Conservation (phyloP, 306 rosid species). For the Casuarina equisetifolia region DNA sequence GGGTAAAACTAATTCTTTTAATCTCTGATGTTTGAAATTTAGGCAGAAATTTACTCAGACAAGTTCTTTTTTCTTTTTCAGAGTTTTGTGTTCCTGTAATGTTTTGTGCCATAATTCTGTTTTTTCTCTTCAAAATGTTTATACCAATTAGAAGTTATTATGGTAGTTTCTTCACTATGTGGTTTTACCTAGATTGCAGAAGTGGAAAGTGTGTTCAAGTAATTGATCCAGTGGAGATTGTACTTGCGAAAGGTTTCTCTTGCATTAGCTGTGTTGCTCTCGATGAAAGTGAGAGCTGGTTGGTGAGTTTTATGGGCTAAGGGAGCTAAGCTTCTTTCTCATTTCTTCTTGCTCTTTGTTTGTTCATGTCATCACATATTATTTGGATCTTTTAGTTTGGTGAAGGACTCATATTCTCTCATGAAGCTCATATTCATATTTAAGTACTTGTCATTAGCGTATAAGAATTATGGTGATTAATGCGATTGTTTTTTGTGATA, state of each 20-base stretch:
- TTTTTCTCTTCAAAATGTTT: not conserved
- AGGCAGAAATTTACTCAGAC: slow-evolving; percentile 2
- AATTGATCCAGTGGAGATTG: slow-evolving; percentile 60
- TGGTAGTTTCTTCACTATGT: slow-evolving; percentile 30
- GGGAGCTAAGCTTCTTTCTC: not conserved
- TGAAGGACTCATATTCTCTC: not conserved
- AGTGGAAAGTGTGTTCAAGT: slow-evolving; percentile 77
- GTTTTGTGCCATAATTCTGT: slow-evolving; percentile 15
- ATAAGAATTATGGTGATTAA: not conserved
- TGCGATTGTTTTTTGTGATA: not conserved
- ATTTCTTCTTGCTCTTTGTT: slow-evolving; percentile 15
- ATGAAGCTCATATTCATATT: not conserved
- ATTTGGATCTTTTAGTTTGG: not conserved
- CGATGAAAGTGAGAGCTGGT: slow-evolving; percentile 93
- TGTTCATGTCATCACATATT: slow-evolving; percentile 11
- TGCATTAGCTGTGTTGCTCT: slow-evolving; percentile 73
- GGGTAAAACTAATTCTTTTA: slow-evolving; percentile 55
- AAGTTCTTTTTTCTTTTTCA: not conserved
- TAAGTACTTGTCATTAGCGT: not conserved
- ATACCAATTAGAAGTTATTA: not conserved
- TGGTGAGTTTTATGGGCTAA: slow-evolving; percentile 56
- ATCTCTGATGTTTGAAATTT: slow-evolving; percentile 12
- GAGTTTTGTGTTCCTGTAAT: slow-evolving; percentile 12
- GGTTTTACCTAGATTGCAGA: slow-evolving; percentile 66
- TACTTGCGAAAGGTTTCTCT: slow-evolving; percentile 55